Evolutionary conservation across 345 rosid species (phyloP), one percentile per base, ranked within the genome.

Genomic region (Bruguiera gymnorhiza): DNA sequence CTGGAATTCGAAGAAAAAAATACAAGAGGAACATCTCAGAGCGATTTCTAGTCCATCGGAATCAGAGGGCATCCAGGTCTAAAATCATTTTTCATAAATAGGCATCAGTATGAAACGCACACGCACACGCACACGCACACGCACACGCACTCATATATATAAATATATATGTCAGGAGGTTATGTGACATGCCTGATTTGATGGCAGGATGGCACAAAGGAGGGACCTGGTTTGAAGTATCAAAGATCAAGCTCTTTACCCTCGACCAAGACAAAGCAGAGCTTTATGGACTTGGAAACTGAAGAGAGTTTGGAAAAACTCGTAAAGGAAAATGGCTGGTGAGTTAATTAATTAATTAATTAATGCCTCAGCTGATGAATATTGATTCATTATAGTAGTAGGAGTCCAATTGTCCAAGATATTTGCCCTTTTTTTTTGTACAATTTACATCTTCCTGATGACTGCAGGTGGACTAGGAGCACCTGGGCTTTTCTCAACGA

Each of bases 401-500:
- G 19, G 18, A 10, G 46, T 2, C 15, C 46, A 39, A 39, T 3
- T 39, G 16, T 39, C 15, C 50, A 43, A 11, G 50, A 3, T 43
- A 3, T 15, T 43, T 43, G 50, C 24, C 24, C 24, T 24, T 3
- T 13, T 0, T 11, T 13, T 15, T 43, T 43, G 19, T 13, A 13
- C 3, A 5, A 15, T 65, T 8, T 13, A 6, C 6, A n/a, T 0
- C 24, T 6, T 7, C 5, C 27, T 31, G 48, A 55, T 26, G 26
- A 58, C 20, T 48, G 75, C 67, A 86, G 98, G 97, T 94, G 98
- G 97, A 87, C 69, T 2, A 76, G 87, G 60, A 94, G 96, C 84
- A 87, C 75, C 66, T 87, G 71, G 95, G 97, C 97, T 21, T 89
- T 89, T 75, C 80, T 94, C 52, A 91, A 94, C 60, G 97, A 89